Conservation (phyloP, 345 rosid genomes). For the Linum usitatissimum region DNA sequence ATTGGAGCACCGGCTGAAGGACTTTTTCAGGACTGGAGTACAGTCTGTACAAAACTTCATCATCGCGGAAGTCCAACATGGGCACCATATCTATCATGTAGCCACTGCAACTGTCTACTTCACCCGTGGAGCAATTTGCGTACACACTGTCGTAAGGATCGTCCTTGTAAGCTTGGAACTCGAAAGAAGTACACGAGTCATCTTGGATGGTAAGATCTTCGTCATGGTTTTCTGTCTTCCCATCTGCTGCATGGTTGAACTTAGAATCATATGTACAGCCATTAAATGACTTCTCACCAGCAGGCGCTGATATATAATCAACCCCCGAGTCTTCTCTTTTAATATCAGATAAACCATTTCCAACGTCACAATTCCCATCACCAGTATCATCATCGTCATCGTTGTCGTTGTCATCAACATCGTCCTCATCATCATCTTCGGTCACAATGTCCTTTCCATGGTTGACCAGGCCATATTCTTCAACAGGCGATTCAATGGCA, state of each 20-base stretch:
- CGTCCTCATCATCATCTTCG: conserved; percentile 1
- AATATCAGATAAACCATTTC: conserved; percentile 9
- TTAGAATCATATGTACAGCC: conserved; percentile 13
- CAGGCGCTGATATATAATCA: conserved; percentile 15
- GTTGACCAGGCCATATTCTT: conserved; percentile 18
- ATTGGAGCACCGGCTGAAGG: no score
- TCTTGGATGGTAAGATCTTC: conserved; percentile 25
- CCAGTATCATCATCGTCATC: conserved; percentile 1
- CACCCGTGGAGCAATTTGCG: conserved; percentile 1
- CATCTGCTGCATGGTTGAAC: conserved; percentile 3
- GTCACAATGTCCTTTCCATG: background rate
- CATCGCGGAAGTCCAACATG: conserved; percentile 32
- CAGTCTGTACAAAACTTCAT: background rate
- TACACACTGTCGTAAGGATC: conserved; percentile 6
- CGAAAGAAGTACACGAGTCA: conserved; percentile 40
- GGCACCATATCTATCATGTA: conserved; percentile 25
- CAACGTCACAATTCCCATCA: background rate
- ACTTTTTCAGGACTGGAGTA: no score
- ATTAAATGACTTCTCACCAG: conserved; percentile 4
- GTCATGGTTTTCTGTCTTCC: conserved; percentile 4
- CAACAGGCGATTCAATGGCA: conserved; percentile 34
- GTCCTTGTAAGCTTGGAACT: conserved; percentile 22
- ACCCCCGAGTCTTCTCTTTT: conserved; percentile 22
- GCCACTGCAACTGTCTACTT: conserved; percentile 10
- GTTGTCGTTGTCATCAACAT: background rate